Evolutionary conservation across 805 yeast genomes (phyloP).

Genomic region (Myxozyma melibiosi): DNA sequence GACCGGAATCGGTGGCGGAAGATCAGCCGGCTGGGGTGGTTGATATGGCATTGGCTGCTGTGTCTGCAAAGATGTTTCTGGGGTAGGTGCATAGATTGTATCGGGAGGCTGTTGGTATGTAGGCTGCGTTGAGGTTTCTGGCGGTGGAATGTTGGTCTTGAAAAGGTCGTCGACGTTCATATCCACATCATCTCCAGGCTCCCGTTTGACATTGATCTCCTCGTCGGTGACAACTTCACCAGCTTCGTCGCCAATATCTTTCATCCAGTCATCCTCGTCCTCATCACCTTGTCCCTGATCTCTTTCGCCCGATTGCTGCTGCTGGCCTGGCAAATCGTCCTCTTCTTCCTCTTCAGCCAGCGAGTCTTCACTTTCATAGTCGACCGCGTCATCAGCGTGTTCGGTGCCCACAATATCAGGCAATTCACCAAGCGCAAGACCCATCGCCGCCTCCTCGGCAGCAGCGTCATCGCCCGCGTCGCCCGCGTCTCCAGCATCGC

Average conservation of each 20-base stretch:
- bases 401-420: conserved; percentile 18
- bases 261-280: conserved; percentile 46
- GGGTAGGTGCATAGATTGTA: conserved; percentile 34
- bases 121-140: no score
- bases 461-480: conserved; percentile 5
- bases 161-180: not conserved
- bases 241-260: conserved; percentile 2
- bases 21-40: not conserved
- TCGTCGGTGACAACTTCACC: not conserved
- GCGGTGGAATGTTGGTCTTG: not conserved
- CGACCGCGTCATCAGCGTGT: conserved; percentile 91
- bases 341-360: conserved; percentile 80
- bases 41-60: not conserved
- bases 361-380: conserved; percentile 93
- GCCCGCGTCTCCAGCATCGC: not conserved
- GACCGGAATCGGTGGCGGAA: not conserved
- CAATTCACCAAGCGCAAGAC: conserved; percentile 12
- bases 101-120: not conserved
- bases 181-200: conserved; percentile 4
- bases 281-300: conserved; percentile 38
- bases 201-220: not conserved
- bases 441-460: conserved; percentile 14
- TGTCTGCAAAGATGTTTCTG: not conserved
- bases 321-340: conserved; percentile 17
- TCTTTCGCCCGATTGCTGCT: conserved; percentile 37